These are phyloP conservation scores for Neurospora sp. DNA, from an alignment of 495 filamentous ascomycete species.

Conservation along the genomic window DNA sequence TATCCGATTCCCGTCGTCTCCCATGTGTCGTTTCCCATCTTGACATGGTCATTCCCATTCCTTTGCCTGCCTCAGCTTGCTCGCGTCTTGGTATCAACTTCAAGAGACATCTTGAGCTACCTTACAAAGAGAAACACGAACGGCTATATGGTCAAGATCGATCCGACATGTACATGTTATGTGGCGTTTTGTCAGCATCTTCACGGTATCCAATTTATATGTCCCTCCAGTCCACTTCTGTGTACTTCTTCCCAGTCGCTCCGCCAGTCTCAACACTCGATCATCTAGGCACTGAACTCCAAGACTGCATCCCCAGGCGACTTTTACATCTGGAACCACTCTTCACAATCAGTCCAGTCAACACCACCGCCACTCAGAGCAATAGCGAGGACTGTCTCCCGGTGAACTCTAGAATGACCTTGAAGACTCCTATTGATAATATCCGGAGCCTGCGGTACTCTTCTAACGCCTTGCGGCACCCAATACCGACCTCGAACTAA, in stretches of 20 bases:
- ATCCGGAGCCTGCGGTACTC: neutral
- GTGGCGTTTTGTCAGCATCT: neutral
- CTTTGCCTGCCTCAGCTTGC: neutral
- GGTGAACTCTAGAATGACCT: neutral
- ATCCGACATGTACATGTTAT: neutral
- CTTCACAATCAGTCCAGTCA: neutral
- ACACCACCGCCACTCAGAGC: neutral
- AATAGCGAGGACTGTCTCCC: neutral
- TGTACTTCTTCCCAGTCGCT: neutral
- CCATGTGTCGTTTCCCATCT: neutral
- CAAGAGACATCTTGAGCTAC: no score
- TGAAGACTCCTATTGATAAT: neutral
- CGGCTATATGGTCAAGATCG: neutral
- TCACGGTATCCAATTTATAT: neutral
- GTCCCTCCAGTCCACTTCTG: neutral
- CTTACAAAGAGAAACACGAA: neutral
- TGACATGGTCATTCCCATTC: neutral
- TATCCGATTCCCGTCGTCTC: neutral
- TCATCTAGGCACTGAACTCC: neutral
- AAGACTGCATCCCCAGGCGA: neutral
- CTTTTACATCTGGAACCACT: neutral
- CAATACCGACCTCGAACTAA: no score
- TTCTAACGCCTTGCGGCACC: neutral
- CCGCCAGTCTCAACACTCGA: neutral
- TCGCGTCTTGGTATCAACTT: neutral